Evolutionary conservation across 2,329 filamentous ascomycete species (phyloP).

Genomic region (Tolypocladium tundrense): DNA sequence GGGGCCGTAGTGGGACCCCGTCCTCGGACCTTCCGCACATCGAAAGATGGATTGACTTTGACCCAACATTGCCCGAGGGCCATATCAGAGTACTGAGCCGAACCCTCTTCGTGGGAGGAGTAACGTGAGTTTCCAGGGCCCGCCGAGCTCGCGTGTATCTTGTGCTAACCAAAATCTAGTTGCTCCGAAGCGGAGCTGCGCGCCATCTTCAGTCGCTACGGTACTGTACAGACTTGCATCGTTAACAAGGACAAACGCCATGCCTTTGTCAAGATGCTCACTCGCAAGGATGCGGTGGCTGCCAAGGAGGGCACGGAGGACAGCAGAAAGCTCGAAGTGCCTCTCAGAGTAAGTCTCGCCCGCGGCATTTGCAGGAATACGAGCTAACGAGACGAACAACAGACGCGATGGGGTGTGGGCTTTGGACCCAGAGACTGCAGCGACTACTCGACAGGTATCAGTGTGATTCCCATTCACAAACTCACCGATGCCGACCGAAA

Average conservation of each 20-base stretch:
- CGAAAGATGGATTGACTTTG: conserved; percentile 70
- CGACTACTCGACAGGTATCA: conserved; percentile 86
- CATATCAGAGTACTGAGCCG: conserved; percentile 89
- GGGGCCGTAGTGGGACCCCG: conserved; percentile 53
- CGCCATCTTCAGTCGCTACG: conserved; percentile 68
- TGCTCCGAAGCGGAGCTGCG: conserved; percentile 75
- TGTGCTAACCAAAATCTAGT: conserved; percentile 24
- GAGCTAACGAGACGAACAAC: conserved; percentile 7
- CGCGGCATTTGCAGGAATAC: conserved; percentile 7
- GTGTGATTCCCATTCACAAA: conserved; percentile 82
- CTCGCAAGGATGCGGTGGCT: conserved; percentile 68
- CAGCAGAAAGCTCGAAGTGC: conserved; percentile 59
- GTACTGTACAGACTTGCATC: conserved; percentile 91
- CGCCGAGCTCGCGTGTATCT: too few species aligned
- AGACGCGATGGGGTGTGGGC: conserved; percentile 96
- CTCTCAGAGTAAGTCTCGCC: conserved; percentile 52
- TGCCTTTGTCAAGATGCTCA: conserved; percentile 98
- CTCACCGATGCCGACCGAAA: conserved; percentile 94
- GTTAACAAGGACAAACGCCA: conserved; percentile 97
- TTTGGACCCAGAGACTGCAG: conserved; percentile 96
- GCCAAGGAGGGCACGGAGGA: conserved; percentile 87
- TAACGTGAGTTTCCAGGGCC: conserved; percentile 54
- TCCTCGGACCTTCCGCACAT: conserved; percentile 22
- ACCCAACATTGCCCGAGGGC: conserved; percentile 61
- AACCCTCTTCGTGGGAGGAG: conserved; percentile 92